Evolutionary conservation across 352 stramenopile species (phyloP).

Genomic region (Aphanomyces stellatus): DNA sequence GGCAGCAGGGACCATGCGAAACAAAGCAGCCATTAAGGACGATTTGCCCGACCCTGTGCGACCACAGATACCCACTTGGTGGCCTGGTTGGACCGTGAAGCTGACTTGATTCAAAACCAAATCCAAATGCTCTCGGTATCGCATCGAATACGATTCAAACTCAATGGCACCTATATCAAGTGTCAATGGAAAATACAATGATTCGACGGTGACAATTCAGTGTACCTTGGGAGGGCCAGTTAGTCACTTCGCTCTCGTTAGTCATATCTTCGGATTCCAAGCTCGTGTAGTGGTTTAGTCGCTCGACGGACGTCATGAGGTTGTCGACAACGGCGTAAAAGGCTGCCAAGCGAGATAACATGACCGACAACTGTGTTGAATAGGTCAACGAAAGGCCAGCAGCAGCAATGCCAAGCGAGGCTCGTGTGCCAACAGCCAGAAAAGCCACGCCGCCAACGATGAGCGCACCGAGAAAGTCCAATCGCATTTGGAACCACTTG

Average conservation of each 20-base stretch:
- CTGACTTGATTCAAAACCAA: too few species aligned
- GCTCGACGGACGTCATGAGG: not conserved
- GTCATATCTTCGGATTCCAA: constrained; percentile 38
- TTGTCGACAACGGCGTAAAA: not conserved
- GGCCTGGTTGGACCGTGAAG: too few species aligned
- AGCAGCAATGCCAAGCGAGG: constrained; percentile 32
- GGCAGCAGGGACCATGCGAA: too few species aligned
- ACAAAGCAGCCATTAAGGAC: too few species aligned
- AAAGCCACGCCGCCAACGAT: constrained; percentile 50
- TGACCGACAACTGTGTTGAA: not conserved
- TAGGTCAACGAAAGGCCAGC: constrained; percentile 4
- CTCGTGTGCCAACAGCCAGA: constrained; percentile 50
- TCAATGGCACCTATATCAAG: constrained; percentile 38
- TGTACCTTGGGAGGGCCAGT: not conserved
- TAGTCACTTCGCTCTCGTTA: not conserved
- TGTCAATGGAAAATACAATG: constrained; percentile 21
- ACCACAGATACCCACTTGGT: too few species aligned
- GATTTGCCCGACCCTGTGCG: too few species aligned
- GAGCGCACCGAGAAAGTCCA: constrained; percentile 39
- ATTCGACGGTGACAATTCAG: not conserved
- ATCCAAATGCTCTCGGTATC: too few species aligned
- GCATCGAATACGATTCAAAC: constrained; percentile 56
- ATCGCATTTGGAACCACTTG: constrained; percentile 63
- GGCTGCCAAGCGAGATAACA: not conserved
- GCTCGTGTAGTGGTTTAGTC: constrained; percentile 33